These are phyloP conservation scores for Talaromyces sp. DNA, from an alignment of 2,329 filamentous ascomycete species.

Conservation along the genomic window DNA sequence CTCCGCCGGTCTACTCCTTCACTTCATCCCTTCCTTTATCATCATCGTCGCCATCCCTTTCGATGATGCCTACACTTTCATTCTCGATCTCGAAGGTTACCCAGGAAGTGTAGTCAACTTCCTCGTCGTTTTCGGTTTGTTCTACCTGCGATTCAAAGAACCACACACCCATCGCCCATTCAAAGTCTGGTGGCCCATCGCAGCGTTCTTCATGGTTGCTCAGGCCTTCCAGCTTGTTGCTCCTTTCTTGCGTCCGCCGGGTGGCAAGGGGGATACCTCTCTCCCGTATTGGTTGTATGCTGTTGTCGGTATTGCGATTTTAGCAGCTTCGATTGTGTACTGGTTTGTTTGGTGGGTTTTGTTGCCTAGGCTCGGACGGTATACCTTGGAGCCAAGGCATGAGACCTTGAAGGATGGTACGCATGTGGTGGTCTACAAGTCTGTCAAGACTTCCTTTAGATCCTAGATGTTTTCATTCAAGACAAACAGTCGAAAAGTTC, in stretches of 20 bases:
- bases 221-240: conserved; percentile 61
- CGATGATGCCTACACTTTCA: conserved; percentile 62
- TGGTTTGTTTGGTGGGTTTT: conserved; percentile 40
- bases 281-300: conserved; percentile 51
- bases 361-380: conserved; percentile 21
- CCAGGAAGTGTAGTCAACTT: conserved; percentile 21
- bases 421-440: conserved; percentile 23
- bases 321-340: conserved; percentile 46
- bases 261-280: conserved; percentile 46
- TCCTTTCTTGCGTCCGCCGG: conserved; percentile 50
- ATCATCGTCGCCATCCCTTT: conserved; percentile 61
- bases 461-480: background rate
- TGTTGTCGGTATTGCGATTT: conserved; percentile 47
- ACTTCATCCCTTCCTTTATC: conserved; percentile 62
- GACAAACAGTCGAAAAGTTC: background rate
- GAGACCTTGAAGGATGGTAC: conserved; percentile 23
- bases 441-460: conserved; percentile 11
- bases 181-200: conserved; percentile 18
- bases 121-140: conserved; percentile 49
- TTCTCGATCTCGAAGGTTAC: conserved; percentile 28
- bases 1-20: conserved; percentile 51
- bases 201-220: conserved; percentile 54
- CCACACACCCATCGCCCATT: conserved; percentile 14
- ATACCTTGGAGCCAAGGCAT: conserved; percentile 21
- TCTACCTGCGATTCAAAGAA: conserved; percentile 43